Evolutionary conservation across 139 green algal species (phyloP).

Genomic region (Yamagishiella unicocca): DNA sequence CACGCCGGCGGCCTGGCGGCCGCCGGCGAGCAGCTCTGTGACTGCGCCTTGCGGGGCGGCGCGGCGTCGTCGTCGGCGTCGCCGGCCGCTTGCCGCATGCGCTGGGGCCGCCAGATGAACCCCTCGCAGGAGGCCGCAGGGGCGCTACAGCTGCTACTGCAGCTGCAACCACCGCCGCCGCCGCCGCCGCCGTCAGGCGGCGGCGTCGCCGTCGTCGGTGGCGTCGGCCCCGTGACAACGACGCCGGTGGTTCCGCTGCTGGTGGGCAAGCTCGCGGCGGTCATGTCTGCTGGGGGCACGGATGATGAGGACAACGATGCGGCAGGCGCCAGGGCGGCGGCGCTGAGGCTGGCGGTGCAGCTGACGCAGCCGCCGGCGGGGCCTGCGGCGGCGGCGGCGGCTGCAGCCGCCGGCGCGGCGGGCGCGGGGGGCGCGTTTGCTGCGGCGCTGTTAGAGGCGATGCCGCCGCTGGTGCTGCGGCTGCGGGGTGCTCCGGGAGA

Average conservation of each 20-base stretch:
- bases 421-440: not conserved
- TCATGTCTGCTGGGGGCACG: not conserved
- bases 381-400: not conserved
- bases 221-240: not conserved
- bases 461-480: constrained; percentile 31
- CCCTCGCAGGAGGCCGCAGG: not conserved
- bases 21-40: constrained; percentile 17
- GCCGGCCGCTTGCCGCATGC: not conserved
- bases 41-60: not conserved
- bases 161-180: not conserved
- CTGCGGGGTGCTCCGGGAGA: not conserved
- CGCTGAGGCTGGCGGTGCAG: not conserved
- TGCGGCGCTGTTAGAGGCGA: not conserved
- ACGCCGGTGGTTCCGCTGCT: constrained; percentile 8
- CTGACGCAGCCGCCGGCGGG: not conserved
- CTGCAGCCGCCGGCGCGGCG: not conserved
- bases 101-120: not conserved
- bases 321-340: not conserved
- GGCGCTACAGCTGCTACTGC: constrained; percentile 22
- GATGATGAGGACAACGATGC: not conserved
- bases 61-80: not conserved
- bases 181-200: not conserved
- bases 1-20: not conserved
- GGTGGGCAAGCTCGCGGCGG: not conserved
- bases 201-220: not conserved